Evolutionary conservation across 1,284 basidiomycete species (phyloP), one percentile per base, ranked within the genome.

Genomic region (Cryptococcus sp.): DNA sequence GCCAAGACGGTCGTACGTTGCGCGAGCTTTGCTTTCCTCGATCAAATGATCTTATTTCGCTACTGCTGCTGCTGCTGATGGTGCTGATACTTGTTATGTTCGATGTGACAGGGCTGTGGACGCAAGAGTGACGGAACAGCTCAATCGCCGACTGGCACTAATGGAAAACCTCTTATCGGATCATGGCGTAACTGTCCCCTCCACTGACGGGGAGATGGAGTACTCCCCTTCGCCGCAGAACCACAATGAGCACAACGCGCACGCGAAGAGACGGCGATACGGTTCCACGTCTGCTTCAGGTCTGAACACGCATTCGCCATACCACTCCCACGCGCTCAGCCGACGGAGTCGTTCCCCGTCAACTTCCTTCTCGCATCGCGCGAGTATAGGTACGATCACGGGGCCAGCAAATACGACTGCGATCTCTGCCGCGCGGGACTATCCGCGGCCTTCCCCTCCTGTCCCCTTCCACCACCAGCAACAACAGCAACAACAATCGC

Each of bases 111-210:
- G 65, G 50, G 54, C 54, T 23, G 35, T 54, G 45, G 60, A 67
- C 42, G 55, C 62, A 2, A 56, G 54, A 8, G 62, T 63, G 17
- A 56, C 66, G 6, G 54, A 56, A 46, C 56, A 62, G 22, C 56
- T 74, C 13, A 62, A 66, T 5, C 64, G 61, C 23, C 61, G 65
- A 38, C 54, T 72, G 13, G 53, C 55, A 17, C 54, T 58, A 46
- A 53, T 71, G 25, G 67, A 67, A 49, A 25, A 57, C 11, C 52
- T 68, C 27, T 51, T 72, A 19, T 48, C 59, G 23, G 59, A 64
- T 27, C 54, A 63, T 42, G 62, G 64, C 4, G 54, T 65, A 8
- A 56, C 56, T 4, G 48, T 67, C 0, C 60, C 61, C 13, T 47
- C 41, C 20, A 40, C 35, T 10, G 31, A 35, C 2, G 31, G 31